Conservation (phyloP, 441 rosid species). For the Gossypium schwendimanii region DNA sequence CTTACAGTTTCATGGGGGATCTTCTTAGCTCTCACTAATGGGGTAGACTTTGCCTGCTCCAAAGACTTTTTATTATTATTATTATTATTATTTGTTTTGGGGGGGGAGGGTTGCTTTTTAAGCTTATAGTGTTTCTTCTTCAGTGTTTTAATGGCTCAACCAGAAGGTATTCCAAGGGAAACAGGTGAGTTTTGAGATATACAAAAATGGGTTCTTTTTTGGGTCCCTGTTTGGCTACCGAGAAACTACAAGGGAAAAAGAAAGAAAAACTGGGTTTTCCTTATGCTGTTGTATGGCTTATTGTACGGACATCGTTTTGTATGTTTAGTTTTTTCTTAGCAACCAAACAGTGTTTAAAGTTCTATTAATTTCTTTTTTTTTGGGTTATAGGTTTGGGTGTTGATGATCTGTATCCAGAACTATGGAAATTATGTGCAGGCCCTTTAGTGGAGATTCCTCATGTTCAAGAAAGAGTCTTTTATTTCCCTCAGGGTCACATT, state of each 20-base stretch:
- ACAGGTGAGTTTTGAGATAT: conserved; percentile 36
- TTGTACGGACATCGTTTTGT: background rate
- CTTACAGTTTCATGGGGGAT: background rate
- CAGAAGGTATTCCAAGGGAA: conserved; percentile 27
- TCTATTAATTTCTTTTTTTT: background rate
- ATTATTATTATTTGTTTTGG: background rate
- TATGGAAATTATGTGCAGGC: conserved; percentile 94
- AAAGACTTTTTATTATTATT: background rate
- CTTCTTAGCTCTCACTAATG: conserved; percentile 34
- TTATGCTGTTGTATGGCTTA: background rate
- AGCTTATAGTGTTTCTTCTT: background rate
- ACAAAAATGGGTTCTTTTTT: background rate
- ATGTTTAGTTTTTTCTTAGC: conserved; percentile 10
- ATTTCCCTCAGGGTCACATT: conserved; percentile 94
- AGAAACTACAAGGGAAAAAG: conserved; percentile 8
- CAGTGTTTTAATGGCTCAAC: background rate
- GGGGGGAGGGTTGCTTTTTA: background rate
- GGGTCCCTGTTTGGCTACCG: conserved; percentile 16
- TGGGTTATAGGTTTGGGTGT: conserved; percentile 27
- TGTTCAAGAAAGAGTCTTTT: conserved; percentile 61
- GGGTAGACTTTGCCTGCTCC: conserved; percentile 25
- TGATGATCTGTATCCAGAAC: conserved; percentile 61
- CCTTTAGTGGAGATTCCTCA: conserved; percentile 81
- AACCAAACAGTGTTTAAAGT: conserved; percentile 12
- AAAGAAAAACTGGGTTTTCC: background rate